phyloP scores from a whole-genome alignment of 352 stramenopile genomes.

The Pythium phragmitis region DNA sequence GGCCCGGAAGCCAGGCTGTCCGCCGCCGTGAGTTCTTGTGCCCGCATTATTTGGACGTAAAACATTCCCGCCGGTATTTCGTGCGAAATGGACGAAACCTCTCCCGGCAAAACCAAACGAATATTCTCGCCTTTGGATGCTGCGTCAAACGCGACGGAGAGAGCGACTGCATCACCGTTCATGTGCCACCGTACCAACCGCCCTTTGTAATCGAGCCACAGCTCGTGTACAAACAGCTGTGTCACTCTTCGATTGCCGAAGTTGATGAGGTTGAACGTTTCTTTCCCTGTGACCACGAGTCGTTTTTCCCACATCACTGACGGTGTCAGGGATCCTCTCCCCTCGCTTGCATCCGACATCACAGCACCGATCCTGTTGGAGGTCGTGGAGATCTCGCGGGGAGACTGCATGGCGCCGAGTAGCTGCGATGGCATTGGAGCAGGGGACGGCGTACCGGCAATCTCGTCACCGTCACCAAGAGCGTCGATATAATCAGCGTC shows the following conservation, averaged over 20 bases:
- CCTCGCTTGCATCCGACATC: slow-evolving; percentile 19
- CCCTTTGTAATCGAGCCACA: slow-evolving; percentile 85
- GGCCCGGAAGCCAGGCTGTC: slow-evolving; percentile 23
- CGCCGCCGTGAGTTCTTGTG: slow-evolving; percentile 55
- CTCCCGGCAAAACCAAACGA: slow-evolving; percentile 71
- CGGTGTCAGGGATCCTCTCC: slow-evolving; percentile 33
- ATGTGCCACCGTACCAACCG: slow-evolving; percentile 83
- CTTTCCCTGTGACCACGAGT: slow-evolving; percentile 78
- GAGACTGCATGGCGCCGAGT: slow-evolving; percentile 15
- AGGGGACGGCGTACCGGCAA: slow-evolving; percentile 13
- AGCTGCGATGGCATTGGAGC: slow-evolving; percentile 20
- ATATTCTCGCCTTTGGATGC: slow-evolving; percentile 67
- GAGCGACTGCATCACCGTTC: slow-evolving; percentile 75
- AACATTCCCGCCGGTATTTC: slow-evolving; percentile 76
- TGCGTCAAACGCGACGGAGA: slow-evolving; percentile 80
- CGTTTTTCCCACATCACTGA: slow-evolving; percentile 68
- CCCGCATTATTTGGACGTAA: slow-evolving; percentile 78
- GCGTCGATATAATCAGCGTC: slow-evolving; percentile 67
- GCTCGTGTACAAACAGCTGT: slow-evolving; percentile 82
- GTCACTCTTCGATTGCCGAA: slow-evolving; percentile 63
- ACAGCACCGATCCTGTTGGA: not conserved
- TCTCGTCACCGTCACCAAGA: slow-evolving; percentile 32
- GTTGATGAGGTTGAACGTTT: slow-evolving; percentile 73
- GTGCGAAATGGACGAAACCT: slow-evolving; percentile 70
- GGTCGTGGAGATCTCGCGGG: not conserved